These are phyloP conservation scores for Hypoxylon subgilvum DNA, from an alignment of 495 filamentous ascomycete species.

Conservation along the genomic window DNA sequence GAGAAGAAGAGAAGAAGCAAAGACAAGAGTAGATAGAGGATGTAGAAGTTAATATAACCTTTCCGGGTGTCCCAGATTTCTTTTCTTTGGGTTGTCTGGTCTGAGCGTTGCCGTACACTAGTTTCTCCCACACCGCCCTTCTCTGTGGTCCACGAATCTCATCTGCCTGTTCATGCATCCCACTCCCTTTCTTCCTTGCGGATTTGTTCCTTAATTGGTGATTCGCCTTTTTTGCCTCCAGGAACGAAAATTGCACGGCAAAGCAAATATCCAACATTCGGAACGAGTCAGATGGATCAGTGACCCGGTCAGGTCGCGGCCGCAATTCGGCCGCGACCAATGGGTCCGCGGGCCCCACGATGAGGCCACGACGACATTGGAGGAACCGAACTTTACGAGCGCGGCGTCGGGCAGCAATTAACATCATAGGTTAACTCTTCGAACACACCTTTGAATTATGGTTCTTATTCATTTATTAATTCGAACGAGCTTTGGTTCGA, in stretches of 20 bases:
- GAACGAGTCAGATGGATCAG: background rate
- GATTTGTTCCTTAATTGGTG: too few species aligned
- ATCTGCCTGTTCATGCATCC: constrained; percentile 6
- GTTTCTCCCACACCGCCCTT: constrained; percentile 22
- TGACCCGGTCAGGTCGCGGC: constrained; percentile 1
- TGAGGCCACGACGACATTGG: constrained; percentile 24
- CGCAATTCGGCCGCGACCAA: constrained; percentile 22
- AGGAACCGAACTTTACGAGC: constrained; percentile 13
- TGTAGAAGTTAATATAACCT: constrained; percentile 25
- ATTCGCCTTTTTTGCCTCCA: too few species aligned
- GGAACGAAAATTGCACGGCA: too few species aligned
- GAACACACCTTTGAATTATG: background rate
- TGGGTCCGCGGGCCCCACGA: constrained; percentile 24
- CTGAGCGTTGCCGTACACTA: constrained; percentile 21
- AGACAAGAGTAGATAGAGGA: background rate
- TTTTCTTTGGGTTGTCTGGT: constrained; percentile 17
- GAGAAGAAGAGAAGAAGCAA: background rate
- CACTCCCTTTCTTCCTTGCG: background rate
- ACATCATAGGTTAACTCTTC: background rate
- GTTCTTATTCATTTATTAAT: background rate
- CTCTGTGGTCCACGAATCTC: constrained; percentile 10
- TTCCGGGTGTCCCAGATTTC: constrained; percentile 8
- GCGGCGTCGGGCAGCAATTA: constrained; percentile 17
- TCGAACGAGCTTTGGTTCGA: too few species aligned
- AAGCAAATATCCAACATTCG: too few species aligned